Evolutionary conservation across 306 rosid genomes (phyloP), one percentile per base, ranked within the genome.

Genomic region (Glycine latifolia): DNA sequence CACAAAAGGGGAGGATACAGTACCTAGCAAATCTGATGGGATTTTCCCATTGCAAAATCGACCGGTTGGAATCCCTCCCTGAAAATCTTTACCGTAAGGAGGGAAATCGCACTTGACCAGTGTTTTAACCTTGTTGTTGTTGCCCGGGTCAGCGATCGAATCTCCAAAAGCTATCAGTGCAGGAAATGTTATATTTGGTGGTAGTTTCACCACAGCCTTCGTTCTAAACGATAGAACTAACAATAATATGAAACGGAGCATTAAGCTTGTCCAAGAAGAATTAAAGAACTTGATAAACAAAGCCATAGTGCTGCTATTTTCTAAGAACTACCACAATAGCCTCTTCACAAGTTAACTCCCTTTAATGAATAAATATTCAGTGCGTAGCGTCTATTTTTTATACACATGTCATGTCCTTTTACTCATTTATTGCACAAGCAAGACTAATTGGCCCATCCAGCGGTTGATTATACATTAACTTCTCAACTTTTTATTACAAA

Each of bases 131-230:
- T 55, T 3, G 69, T 89, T 35, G 89, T 94, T 94, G 74, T 87
- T 94, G 58, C 98, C 98, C 0, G 98, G 89, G 73, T 94, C 98
- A 62, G 92, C 73, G 37, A 94, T 91, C 0, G 98, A 94, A 33
- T 94, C 98, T 39, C 98, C 98, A 7, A 92, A 92, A 5, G 73
- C 89, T 3, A 92, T 72, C 4, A 92, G 56, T 0, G 96, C 98
- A 0, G 98, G 97, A 58, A 91, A 4, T 9, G 85, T 13, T 56
- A 77, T 54, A 82, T 85, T 85, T 46, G 86, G 82, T 20, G 88
- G 86, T 8, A 87, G 41, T 56, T 70, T 69, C 73, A 87, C 8
- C 48, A 79, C 1, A n/a, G 65, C 87, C 75, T 48, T 46, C 13
- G 87, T 33, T 16, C 33, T 58, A 39, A 66, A 16, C 8, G 50